These are phyloP conservation scores for Venturia asperata DNA, from an alignment of 2,329 filamentous ascomycete species.

Conservation along the genomic window DNA sequence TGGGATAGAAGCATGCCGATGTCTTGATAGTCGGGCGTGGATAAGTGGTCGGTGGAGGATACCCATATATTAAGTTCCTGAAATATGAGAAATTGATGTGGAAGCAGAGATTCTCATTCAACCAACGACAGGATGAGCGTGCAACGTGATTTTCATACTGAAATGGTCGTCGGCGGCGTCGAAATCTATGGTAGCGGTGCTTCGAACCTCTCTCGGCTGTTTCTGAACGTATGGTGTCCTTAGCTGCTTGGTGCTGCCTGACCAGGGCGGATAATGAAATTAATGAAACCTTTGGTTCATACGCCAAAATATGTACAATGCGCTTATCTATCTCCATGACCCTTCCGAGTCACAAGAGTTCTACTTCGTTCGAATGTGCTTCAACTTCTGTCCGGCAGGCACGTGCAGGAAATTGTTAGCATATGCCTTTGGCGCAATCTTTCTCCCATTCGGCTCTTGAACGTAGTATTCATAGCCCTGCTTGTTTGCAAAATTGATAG, in stretches of 20 bases:
- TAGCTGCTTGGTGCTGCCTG: not conserved
- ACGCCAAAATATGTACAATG: not conserved
- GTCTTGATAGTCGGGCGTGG: no score
- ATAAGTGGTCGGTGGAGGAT: no score
- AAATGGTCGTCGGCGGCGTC: not conserved
- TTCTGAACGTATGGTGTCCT: not conserved
- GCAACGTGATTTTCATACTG: no score
- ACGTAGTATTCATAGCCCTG: conserved; percentile 99
- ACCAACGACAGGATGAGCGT: no score
- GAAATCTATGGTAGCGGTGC: not conserved
- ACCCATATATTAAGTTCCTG: no score
- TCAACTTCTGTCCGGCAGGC: conserved; percentile 63
- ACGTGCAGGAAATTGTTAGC: conserved; percentile 93
- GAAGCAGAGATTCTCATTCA: no score
- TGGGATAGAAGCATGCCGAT: no score
- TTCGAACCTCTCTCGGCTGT: not conserved
- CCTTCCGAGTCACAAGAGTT: conserved; percentile 27
- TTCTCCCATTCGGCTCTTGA: conserved; percentile 87
- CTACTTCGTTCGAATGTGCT: conserved; percentile 73
- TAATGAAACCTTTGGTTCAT: not conserved
- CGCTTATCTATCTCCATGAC: not conserved
- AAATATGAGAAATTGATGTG: no score
- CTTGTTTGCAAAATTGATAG: conserved; percentile 92
- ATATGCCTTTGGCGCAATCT: conserved; percentile 85
- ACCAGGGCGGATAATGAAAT: not conserved